These are phyloP conservation scores for Colletotrichum somersetense DNA, from an alignment of 2,329 filamentous ascomycete species.

Conservation along the genomic window DNA sequence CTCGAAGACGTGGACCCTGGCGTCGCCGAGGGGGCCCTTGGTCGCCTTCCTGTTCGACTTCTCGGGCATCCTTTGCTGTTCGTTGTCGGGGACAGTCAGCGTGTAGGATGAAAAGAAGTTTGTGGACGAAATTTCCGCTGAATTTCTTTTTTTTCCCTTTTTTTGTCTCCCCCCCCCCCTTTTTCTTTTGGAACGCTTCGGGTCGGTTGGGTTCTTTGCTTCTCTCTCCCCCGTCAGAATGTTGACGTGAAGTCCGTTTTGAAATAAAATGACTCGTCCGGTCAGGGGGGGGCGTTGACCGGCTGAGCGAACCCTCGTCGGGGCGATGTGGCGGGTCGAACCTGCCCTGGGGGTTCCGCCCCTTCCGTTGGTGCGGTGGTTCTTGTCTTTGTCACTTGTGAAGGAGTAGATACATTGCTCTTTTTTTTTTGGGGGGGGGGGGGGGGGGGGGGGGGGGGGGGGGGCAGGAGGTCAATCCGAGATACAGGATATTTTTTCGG, in stretches of 20 bases:
- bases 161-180: too few relatives aligned
- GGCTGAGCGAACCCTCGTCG: neutral
- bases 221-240: neutral
- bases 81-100: neutral
- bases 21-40: neutral
- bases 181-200: too few relatives aligned
- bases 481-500: neutral
- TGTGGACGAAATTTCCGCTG: neutral
- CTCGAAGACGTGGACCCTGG: neutral
- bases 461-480: neutral
- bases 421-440: neutral
- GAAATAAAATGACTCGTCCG: too few relatives aligned
- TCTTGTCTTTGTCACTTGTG: neutral
- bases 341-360: neutral
- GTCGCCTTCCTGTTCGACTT: neutral
- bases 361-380: neutral
- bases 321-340: neutral
- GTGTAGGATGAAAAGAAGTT: neutral
- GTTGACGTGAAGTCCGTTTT: neutral
- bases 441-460: neutral
- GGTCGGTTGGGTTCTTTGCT: neutral
- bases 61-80: neutral
- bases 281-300: neutral
- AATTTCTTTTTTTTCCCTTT: neutral
- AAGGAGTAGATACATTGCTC: neutral